phyloP scores from a whole-genome alignment of 768 basidiomycete genomes.

The Suillus paluster region DNA sequence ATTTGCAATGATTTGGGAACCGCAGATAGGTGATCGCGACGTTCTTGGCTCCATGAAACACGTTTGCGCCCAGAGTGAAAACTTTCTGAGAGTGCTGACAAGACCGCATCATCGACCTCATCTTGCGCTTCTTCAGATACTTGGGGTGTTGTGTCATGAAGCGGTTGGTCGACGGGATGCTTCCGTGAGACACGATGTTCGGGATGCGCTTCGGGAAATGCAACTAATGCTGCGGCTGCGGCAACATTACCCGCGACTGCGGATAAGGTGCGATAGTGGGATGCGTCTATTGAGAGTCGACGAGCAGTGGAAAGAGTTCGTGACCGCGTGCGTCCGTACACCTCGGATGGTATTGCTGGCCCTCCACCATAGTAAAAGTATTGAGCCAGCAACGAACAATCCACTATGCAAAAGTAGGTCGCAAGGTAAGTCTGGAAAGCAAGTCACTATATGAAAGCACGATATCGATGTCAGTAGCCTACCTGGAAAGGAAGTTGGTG shows the following conservation, averaged over 20 bases:
- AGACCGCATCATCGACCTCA: slow-evolving; percentile 55
- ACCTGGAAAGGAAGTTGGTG: slow-evolving; percentile 96
- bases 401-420: slow-evolving; percentile 86
- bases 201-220: slow-evolving; percentile 57
- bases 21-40: slow-evolving; percentile 34
- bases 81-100: slow-evolving; percentile 68
- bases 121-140: slow-evolving; percentile 35
- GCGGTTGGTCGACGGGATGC: slow-evolving; percentile 27
- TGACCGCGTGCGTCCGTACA: slow-evolving; percentile 44
- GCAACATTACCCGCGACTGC: slow-evolving; percentile 75
- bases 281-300: slow-evolving; percentile 56
- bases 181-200: slow-evolving; percentile 38
- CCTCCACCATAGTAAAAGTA: slow-evolving; percentile 74
- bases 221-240: slow-evolving; percentile 69
- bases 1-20: slow-evolving; percentile 42
- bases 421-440: slow-evolving; percentile 81
- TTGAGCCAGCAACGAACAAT: slow-evolving; percentile 75
- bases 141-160: slow-evolving; percentile 24
- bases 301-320: slow-evolving; percentile 49
- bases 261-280: slow-evolving; percentile 72
- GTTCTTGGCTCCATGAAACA: slow-evolving; percentile 73
- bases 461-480: slow-evolving; percentile 26
- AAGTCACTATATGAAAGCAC: slow-evolving; percentile 16
- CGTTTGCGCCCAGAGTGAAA: slow-evolving; percentile 77
- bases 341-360: slow-evolving; percentile 37